These are phyloP conservation scores for Alectoria sarmentosa DNA, from an alignment of 495 filamentous ascomycete genomes.

Conservation along the genomic window DNA sequence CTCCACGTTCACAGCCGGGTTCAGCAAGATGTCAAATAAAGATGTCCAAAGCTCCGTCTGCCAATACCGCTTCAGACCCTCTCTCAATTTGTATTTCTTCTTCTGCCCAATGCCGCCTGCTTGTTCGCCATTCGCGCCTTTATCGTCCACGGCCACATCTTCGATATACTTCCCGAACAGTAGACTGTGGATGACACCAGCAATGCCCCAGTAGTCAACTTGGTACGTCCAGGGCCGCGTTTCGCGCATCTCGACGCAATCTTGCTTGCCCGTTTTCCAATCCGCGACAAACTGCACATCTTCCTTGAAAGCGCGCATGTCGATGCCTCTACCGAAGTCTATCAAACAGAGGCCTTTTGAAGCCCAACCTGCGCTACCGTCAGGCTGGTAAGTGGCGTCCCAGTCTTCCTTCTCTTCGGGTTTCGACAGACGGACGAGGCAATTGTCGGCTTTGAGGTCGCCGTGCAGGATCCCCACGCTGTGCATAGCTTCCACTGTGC, in stretches of 20 bases:
- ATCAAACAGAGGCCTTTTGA: slow-evolving; percentile 77
- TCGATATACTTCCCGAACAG: slow-evolving; percentile 95
- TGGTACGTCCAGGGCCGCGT: slow-evolving; percentile 92
- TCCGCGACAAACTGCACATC: slow-evolving; percentile 88
- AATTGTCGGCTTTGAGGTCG: slow-evolving; percentile 93
- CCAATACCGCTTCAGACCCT: slow-evolving; percentile 87
- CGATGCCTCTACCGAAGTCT: slow-evolving; percentile 91
- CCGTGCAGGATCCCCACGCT: slow-evolving; percentile 75
- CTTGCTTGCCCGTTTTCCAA: slow-evolving; percentile 76
- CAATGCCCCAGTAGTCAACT: slow-evolving; percentile 88
- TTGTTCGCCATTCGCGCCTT: slow-evolving; percentile 1
- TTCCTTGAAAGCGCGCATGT: slow-evolving; percentile 74
- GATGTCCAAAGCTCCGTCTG: slow-evolving; percentile 82
- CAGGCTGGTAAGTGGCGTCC: slow-evolving; percentile 52
- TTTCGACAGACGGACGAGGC: slow-evolving; percentile 65
- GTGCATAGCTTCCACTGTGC: slow-evolving; percentile 84
- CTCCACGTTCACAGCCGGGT: slow-evolving; percentile 59
- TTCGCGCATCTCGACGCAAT: slow-evolving; percentile 94
- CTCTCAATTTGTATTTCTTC: slow-evolving; percentile 63
- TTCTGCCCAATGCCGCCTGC: slow-evolving; percentile 39
- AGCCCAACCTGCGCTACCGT: slow-evolving; percentile 71
- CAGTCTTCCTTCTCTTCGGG: slow-evolving; percentile 34
- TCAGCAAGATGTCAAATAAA: slow-evolving; percentile 80
- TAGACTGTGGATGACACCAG: slow-evolving; percentile 75
- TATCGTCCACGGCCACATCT: slow-evolving; percentile 49